Conservation (phyloP, 2,329 filamentous ascomycete species). For the Fusarium sarcochroum region DNA sequence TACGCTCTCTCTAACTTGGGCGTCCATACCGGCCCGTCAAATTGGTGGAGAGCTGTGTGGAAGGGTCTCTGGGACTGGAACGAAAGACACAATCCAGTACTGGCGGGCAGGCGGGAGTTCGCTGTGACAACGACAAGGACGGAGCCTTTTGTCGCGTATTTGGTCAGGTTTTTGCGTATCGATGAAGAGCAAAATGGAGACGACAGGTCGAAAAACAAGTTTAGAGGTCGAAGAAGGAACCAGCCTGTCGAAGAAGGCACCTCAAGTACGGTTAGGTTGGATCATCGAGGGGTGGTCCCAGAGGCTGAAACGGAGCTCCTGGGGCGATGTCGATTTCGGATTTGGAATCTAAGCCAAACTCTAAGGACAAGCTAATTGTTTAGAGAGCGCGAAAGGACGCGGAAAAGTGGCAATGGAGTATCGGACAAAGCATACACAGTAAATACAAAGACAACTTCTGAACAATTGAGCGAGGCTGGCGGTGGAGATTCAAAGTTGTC, state of each 20-base stretch:
- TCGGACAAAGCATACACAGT: constrained; percentile 13
- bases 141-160: constrained; percentile 35
- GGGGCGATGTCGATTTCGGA: constrained; percentile 32
- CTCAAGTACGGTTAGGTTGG: constrained; percentile 33
- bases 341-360: constrained; percentile 41
- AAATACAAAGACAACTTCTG: constrained; percentile 30
- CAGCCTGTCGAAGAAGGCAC: constrained; percentile 34
- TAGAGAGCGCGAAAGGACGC: constrained; percentile 3
- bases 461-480: constrained; percentile 39
- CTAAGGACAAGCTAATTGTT: constrained; percentile 32
- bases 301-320: constrained; percentile 43
- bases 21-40: constrained; percentile 49
- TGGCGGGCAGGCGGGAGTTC: constrained; percentile 34
- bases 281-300: constrained; percentile 44
- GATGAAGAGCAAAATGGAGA: constrained; percentile 16
- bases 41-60: constrained; percentile 32
- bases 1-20: constrained; percentile 43
- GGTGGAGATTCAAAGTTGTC: constrained; percentile 44
- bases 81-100: constrained; percentile 49
- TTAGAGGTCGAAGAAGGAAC: constrained; percentile 22
- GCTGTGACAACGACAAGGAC: constrained; percentile 37
- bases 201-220: constrained; percentile 14
- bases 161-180: constrained; percentile 18
- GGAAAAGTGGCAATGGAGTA: constrained; percentile 12
- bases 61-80: constrained; percentile 47